phyloP scores from a whole-genome alignment of 352 stramenopile genomes.

The Phytophthora capsici region DNA sequence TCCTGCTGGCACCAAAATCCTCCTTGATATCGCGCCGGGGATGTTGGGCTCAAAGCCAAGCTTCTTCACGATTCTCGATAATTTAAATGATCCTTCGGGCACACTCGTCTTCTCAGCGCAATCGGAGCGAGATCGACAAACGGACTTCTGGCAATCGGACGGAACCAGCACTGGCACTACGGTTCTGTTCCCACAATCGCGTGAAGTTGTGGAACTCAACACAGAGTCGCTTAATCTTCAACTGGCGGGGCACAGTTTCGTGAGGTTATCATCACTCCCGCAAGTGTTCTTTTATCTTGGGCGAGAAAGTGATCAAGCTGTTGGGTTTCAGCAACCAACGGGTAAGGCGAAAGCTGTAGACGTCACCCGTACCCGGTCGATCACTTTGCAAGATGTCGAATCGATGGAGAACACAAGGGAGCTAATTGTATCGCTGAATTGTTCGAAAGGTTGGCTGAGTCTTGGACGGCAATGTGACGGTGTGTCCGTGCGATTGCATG shows the following conservation, averaged over 20 bases:
- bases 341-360: slow-evolving; percentile 1
- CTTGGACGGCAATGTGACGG: slow-evolving; percentile 35
- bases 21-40: slow-evolving; percentile 71
- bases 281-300: slow-evolving; percentile 33
- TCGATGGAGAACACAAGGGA: background rate
- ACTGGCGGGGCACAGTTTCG: slow-evolving; percentile 10
- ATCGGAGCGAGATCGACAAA: slow-evolving; percentile 33
- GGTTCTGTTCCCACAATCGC: slow-evolving; percentile 40
- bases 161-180: slow-evolving; percentile 47
- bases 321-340: background rate
- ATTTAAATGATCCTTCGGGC: background rate
- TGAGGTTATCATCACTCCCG: slow-evolving; percentile 15
- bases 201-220: slow-evolving; percentile 42
- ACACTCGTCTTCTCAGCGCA: slow-evolving; percentile 46
- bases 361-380: slow-evolving; percentile 31
- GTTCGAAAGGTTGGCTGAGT: slow-evolving; percentile 43
- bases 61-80: slow-evolving; percentile 51
- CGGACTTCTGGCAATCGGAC: slow-evolving; percentile 69
- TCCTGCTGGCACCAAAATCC: slow-evolving; percentile 45
- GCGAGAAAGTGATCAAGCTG: background rate
- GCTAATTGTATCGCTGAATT: slow-evolving; percentile 41
- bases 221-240: slow-evolving; percentile 39
- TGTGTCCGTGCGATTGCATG: slow-evolving; percentile 7
- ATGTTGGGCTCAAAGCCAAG: slow-evolving; percentile 35
- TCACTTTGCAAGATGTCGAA: slow-evolving; percentile 51